Evolutionary conservation across 352 stramenopile genomes (phyloP).

Genomic region (Phytopythium litorale): DNA sequence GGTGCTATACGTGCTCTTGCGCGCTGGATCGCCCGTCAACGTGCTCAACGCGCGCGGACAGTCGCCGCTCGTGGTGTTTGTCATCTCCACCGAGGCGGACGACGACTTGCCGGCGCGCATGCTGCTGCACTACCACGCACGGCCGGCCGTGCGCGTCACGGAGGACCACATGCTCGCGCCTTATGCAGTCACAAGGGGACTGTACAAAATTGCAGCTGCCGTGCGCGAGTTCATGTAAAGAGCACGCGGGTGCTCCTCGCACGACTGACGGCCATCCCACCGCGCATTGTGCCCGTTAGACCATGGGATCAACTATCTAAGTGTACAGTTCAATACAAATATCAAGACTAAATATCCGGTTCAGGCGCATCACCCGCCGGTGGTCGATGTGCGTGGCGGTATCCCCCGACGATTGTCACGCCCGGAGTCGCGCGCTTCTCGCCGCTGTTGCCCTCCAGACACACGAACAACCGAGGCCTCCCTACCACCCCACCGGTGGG

Average conservation of each 20-base stretch:
- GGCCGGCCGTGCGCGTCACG: constrained; percentile 40
- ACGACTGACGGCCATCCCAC: background rate
- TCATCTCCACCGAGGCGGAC: constrained; percentile 50
- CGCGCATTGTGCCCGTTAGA: too few relatives aligned
- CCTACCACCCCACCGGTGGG: background rate
- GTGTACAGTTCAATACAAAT: constrained; percentile 5
- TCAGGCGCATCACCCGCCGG: background rate
- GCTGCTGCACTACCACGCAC: constrained; percentile 48
- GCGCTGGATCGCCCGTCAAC: constrained; percentile 46
- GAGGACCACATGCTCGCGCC: constrained; percentile 42
- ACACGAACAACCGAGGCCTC: background rate
- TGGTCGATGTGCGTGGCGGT: background rate
- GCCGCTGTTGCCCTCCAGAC: constrained; percentile 4
- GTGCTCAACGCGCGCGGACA: constrained; percentile 45
- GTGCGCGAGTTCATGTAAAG: constrained; percentile 50
- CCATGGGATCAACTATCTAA: background rate
- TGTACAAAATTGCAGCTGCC: constrained; percentile 41
- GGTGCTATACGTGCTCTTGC: constrained; percentile 45
- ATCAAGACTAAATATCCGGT: constrained; percentile 5
- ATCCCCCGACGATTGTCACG: background rate
- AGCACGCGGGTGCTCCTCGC: background rate
- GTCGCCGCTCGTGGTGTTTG: constrained; percentile 48
- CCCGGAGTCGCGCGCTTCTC: background rate
- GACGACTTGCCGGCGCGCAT: constrained; percentile 41
- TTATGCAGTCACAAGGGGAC: constrained; percentile 30